phyloP scores from a whole-genome alignment of 129 eudicot genomes.

The Heracleum sosnowskyi region DNA sequence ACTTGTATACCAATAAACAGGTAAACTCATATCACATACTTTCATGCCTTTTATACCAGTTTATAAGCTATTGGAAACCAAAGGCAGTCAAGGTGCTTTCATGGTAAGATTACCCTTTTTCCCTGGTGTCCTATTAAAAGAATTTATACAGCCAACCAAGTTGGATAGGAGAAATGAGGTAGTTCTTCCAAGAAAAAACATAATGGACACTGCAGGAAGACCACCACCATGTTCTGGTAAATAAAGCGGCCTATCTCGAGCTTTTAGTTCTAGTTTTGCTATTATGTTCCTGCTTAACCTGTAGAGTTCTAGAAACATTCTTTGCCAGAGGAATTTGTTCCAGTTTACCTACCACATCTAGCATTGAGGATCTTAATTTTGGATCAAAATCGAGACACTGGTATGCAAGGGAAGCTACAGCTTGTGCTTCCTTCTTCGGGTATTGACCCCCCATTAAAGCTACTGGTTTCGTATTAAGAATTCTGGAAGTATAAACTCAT shows the following conservation, averaged over 20 bases:
- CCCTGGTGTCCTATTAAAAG: too few species aligned
- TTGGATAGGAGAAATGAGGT: too few species aligned
- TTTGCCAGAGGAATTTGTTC: constrained; percentile 26
- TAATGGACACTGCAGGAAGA: too few species aligned
- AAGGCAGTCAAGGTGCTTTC: too few species aligned
- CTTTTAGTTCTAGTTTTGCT: background rate
- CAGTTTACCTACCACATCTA: constrained; percentile 39
- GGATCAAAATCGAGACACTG: constrained; percentile 52
- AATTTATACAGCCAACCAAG: too few species aligned
- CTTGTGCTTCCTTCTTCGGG: constrained; percentile 58
- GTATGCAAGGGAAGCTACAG: constrained; percentile 45
- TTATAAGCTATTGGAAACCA: too few species aligned
- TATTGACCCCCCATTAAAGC: constrained; percentile 50
- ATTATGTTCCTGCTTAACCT: constrained; percentile 2
- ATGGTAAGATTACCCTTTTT: too few species aligned
- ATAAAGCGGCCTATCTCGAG: background rate
- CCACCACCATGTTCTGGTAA: too few species aligned
- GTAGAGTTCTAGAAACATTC: background rate
- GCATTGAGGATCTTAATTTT: constrained; percentile 54
- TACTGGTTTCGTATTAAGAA: background rate
- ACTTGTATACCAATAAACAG: too few species aligned
- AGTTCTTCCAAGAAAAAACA: too few species aligned
- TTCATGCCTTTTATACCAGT: too few species aligned
- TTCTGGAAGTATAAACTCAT: background rate
- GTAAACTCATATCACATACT: too few species aligned